These are phyloP conservation scores for Calonectria fujianensis DNA, from an alignment of 2,329 filamentous ascomycete genomes.

Conservation along the genomic window DNA sequence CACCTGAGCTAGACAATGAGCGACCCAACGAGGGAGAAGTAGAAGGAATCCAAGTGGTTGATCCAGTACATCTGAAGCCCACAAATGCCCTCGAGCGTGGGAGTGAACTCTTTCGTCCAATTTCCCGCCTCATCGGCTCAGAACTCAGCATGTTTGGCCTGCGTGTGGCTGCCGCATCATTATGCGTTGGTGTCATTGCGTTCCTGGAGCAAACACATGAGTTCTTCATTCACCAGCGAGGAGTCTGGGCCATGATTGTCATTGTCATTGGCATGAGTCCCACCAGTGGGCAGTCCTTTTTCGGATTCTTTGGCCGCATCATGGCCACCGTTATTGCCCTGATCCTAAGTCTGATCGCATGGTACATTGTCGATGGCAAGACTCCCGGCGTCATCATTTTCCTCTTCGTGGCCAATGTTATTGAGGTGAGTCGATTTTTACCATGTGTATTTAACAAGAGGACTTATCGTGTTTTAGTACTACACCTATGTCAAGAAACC, in stretches of 20 bases:
- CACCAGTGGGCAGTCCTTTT: conserved; percentile 39
- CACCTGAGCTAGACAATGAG: neutral
- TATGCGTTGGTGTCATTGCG: conserved; percentile 39
- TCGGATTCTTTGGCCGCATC: conserved; percentile 40
- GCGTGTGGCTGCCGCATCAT: conserved; percentile 37
- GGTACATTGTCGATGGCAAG: conserved; percentile 38
- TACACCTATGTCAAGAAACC: conserved; percentile 43
- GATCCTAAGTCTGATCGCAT: conserved; percentile 30
- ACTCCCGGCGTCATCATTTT: conserved; percentile 40
- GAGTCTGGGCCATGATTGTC: conserved; percentile 42
- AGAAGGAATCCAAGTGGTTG: conserved; percentile 33
- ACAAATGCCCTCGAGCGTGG: conserved; percentile 34
- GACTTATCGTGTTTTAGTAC: conserved; percentile 24
- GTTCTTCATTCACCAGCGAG: conserved; percentile 39
- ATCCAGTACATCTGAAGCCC: conserved; percentile 39
- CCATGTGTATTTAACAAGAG: neutral
- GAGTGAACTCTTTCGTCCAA: conserved; percentile 30
- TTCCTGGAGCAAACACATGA: conserved; percentile 38
- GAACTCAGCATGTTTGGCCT: conserved; percentile 41
- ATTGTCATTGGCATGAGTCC: conserved; percentile 43
- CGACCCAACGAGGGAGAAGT: neutral
- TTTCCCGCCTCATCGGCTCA: conserved; percentile 35
- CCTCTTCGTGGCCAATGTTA: conserved; percentile 35
- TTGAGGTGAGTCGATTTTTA: conserved; percentile 31
- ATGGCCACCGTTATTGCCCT: conserved; percentile 34